phyloP scores from a whole-genome alignment of 1,284 basidiomycete species.

The Leccinum solheimii region DNA sequence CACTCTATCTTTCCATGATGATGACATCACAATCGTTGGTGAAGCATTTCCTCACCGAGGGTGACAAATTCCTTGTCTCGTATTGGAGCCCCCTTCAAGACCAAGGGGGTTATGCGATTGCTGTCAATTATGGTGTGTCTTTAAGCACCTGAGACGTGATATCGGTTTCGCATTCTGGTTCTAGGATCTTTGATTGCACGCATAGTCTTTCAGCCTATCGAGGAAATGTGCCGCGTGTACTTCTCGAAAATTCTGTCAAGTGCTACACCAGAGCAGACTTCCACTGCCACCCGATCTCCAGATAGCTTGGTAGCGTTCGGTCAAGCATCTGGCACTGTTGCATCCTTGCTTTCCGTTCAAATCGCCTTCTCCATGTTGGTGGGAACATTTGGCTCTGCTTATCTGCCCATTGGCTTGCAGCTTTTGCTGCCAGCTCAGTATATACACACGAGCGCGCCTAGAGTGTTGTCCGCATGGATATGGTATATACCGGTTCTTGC shows the following conservation, averaged over 20 bases:
- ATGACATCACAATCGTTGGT: slow-evolving; percentile 87
- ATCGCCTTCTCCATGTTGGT: slow-evolving; percentile 70
- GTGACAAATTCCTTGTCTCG: slow-evolving; percentile 89
- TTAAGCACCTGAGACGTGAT: slow-evolving; percentile 8
- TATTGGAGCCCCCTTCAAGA: slow-evolving; percentile 79
- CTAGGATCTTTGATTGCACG: slow-evolving; percentile 88
- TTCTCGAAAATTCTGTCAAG: slow-evolving; percentile 70
- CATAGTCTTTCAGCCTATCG: slow-evolving; percentile 90
- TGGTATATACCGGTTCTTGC: slow-evolving; percentile 88
- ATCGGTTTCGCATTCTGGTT: slow-evolving; percentile 2
- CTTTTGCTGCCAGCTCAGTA: slow-evolving; percentile 75
- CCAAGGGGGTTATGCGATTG: slow-evolving; percentile 93
- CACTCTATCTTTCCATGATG: slow-evolving; percentile 64
- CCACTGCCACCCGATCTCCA: neutral
- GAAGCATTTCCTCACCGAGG: slow-evolving; percentile 95
- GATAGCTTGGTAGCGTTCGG: slow-evolving; percentile 17
- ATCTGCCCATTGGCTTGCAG: slow-evolving; percentile 67
- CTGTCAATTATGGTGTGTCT: slow-evolving; percentile 85
- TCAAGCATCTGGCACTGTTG: slow-evolving; percentile 44
- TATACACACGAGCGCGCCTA: slow-evolving; percentile 69
- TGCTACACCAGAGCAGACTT: slow-evolving; percentile 4
- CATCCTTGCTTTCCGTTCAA: slow-evolving; percentile 69
- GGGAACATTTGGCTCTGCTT: slow-evolving; percentile 71
- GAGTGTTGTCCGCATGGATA: slow-evolving; percentile 74
- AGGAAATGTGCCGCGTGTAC: slow-evolving; percentile 85